Evolutionary conservation across 2,329 filamentous ascomycete genomes (phyloP).

Genomic region (Sporothrix humicola): DNA sequence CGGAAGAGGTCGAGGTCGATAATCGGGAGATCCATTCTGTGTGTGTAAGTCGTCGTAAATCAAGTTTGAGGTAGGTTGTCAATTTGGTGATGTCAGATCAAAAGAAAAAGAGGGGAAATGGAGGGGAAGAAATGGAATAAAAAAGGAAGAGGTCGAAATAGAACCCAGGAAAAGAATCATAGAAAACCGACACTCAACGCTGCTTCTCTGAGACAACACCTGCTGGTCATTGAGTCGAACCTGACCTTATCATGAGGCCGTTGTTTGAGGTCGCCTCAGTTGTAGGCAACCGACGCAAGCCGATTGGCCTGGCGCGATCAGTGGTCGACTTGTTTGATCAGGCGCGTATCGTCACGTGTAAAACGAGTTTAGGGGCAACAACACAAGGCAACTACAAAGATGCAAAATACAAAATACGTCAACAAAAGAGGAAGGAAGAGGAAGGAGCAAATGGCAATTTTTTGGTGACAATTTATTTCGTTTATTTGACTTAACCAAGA

Average conservation of each 20-base stretch:
- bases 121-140: too few relatives aligned
- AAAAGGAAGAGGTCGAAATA: neutral
- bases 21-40: conserved; percentile 5
- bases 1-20: conserved; percentile 51
- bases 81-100: neutral
- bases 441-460: neutral
- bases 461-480: neutral
- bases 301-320: conserved; percentile 32
- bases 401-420: neutral
- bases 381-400: neutral
- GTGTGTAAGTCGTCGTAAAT: neutral
- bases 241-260: conserved; percentile 17
- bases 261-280: conserved; percentile 36
- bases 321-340: neutral
- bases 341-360: neutral
- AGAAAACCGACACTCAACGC: neutral
- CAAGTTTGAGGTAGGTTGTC: too few relatives aligned
- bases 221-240: neutral
- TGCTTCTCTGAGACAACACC: neutral
- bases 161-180: too few relatives aligned
- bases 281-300: conserved; percentile 40
- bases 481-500: neutral
- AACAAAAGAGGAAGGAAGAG: neutral
- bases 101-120: neutral
- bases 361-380: neutral